A percentile compares a stretch with the other conserved stretches of the same genome.
These are phyloP conservation scores for Macrophomina tecta DNA, from an alignment of 2,329 filamentous ascomycete genomes.

Conservation along the genomic window DNA sequence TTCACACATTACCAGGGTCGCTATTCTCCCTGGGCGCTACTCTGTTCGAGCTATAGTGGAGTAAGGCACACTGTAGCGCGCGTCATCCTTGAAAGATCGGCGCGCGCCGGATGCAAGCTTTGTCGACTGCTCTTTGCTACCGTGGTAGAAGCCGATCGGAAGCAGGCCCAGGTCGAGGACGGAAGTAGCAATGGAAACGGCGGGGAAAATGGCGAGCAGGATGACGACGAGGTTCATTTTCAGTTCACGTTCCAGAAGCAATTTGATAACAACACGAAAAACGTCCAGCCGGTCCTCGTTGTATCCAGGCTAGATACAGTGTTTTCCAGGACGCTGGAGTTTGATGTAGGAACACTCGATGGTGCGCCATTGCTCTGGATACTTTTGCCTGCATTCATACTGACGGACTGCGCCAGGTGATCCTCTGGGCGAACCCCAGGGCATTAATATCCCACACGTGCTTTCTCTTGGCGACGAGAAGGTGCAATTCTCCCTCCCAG, in stretches of 20 bases:
- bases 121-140: conserved; percentile 14
- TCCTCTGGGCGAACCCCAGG: not conserved
- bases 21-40: conserved; percentile 14
- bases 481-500: not conserved
- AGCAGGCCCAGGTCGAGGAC: conserved; percentile 7
- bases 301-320: conserved; percentile 9
- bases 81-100: conserved; percentile 12
- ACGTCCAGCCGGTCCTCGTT: not conserved
- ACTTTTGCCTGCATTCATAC: not conserved
- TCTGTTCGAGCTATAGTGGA: conserved; percentile 17
- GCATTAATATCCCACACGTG: not conserved
- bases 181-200: not conserved
- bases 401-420: conserved; percentile 13
- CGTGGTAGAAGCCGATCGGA: conserved; percentile 10
- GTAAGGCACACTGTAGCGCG: conserved; percentile 14
- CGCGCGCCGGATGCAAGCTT: conserved; percentile 21
- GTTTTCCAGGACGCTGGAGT: conserved; percentile 20
- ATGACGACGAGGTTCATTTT: conserved; percentile 12
- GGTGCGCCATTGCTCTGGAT: conserved; percentile 6
- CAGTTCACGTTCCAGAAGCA: conserved; percentile 5
- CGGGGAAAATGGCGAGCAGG: not conserved
- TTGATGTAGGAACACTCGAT: conserved; percentile 9
- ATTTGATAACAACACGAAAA: not conserved
- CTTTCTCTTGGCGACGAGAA: conserved; percentile 5
- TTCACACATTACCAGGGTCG: conserved; percentile 5